phyloP scores from a whole-genome alignment of 345 rosid genomes.

The Carallia pectinifolia region DNA sequence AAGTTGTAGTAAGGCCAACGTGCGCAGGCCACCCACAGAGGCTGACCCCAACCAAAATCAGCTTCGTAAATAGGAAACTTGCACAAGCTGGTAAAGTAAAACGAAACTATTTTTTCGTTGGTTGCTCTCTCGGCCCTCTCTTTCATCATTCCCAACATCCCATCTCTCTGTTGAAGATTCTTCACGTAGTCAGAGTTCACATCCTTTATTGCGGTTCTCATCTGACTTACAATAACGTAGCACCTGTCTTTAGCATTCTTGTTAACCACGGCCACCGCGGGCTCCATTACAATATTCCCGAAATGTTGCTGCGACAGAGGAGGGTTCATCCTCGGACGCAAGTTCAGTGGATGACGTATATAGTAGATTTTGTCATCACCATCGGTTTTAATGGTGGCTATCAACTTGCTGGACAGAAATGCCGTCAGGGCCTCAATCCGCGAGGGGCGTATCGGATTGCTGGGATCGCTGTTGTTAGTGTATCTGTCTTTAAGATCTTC shows the following conservation, averaged over 20 bases:
- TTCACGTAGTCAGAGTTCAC: not conserved
- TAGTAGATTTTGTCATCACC: not conserved
- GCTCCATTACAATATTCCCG: constrained; percentile 9
- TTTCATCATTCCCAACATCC: not conserved
- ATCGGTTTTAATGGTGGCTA: constrained; percentile 9
- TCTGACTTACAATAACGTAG: not conserved
- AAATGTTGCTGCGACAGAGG: constrained; percentile 8
- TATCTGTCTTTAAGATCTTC: not conserved
- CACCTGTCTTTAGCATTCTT: not conserved
- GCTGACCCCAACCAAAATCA: constrained; percentile 31
- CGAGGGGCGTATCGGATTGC: constrained; percentile 13
- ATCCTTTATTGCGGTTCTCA: not conserved
- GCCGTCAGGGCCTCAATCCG: constrained; percentile 34
- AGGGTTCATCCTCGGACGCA: constrained; percentile 15
- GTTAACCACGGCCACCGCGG: not conserved
- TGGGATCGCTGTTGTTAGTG: not conserved
- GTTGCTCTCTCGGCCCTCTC: not conserved
- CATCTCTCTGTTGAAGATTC: not conserved
- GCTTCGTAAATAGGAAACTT: constrained; percentile 3
- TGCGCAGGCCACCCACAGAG: constrained; percentile 11
- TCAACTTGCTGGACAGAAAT: constrained; percentile 28
- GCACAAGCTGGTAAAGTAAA: constrained; percentile 22
- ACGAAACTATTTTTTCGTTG: not conserved
- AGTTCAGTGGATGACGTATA: not conserved
- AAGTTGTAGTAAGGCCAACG: not conserved